Evolutionary conservation across 1,139 yeast genomes (phyloP).

Genomic region (Geotrichum carabidarum): DNA sequence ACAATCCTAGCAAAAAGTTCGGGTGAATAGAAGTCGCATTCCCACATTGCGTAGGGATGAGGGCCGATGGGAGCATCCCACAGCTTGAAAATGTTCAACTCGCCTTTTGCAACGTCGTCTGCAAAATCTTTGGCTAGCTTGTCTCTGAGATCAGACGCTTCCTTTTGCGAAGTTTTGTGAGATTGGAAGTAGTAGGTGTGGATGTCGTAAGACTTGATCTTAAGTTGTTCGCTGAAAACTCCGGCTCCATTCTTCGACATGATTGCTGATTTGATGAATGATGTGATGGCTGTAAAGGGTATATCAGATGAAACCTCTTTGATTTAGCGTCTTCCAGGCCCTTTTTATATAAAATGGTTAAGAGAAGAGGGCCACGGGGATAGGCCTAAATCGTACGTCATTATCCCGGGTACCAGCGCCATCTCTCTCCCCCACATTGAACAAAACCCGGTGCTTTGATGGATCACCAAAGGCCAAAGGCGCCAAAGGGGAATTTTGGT

Average conservation of each 20-base stretch:
- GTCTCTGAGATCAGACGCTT: slow-evolving; percentile 43
- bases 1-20: slow-evolving; percentile 36
- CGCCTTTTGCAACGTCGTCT: slow-evolving; percentile 42
- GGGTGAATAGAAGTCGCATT: slow-evolving; percentile 38
- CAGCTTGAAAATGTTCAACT: slow-evolving; percentile 44
- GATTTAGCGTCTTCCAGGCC: too few species aligned
- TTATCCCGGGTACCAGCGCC: too few species aligned
- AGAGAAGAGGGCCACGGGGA: too few species aligned
- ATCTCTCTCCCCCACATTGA: too few species aligned
- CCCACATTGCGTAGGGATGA: slow-evolving; percentile 48
- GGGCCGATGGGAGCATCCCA: slow-evolving; percentile 56
- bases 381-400: too few species aligned
- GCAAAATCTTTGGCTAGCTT: slow-evolving; percentile 44
- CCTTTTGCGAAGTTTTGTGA: slow-evolving; percentile 37
- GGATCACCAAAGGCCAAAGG: too few species aligned
- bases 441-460: too few species aligned
- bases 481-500: too few species aligned
- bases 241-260: slow-evolving; percentile 14
- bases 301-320: neutral
- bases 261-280: slow-evolving; percentile 2
- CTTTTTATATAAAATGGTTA: too few species aligned
- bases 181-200: slow-evolving; percentile 52
- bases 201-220: slow-evolving; percentile 42
- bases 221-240: slow-evolving; percentile 9
- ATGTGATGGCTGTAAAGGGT: neutral